Base-by-base conservation (phyloP, 768 basidiomycete species). In the Lactifluus echinatus region DNA sequence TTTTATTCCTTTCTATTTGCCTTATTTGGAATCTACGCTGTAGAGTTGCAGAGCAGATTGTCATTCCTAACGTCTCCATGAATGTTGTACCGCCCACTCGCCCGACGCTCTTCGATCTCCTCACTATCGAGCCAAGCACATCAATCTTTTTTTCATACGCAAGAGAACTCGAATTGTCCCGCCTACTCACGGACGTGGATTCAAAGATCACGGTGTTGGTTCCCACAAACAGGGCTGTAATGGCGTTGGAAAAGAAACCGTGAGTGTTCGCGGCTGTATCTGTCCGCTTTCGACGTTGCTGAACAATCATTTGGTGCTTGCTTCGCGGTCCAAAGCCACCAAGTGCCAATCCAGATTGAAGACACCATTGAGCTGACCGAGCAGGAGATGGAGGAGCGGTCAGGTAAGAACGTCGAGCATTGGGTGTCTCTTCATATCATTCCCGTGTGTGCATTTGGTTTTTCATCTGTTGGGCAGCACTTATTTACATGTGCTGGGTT, bases 121-220 rank as follows among this genome's bases (percentile, higher is more conserved):
- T 93, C 63, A 91, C 89, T 11, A 82, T 93, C 66, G 83, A 90
- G 63, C 65, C 79, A 1, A 79, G 81, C 0, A 79, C 81, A 8
- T 91, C 88, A 39, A 92, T 93, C 50, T 93, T 89, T 75, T 90
- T 83, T 67, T 82, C 85, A 0, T 92, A 92, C 67, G 85, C 87
- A 4, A 78, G 89, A 6, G 89, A 90, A 65, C 73, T 83, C 2
- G 75, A 80, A 62, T 63, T 85, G n/a, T 84, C 82, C 66, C 65
- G 67, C 29, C 72, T 75, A 10, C 78, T 92, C 49, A 61, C 50
- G 23, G 64, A 67, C 15, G 43, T 40, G 5, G 53, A 64, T 28
- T 55, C 65, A 2, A 73, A 69, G 7, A 69, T 73, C 53, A 90
- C 90, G 0, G 51, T 94, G 10, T 76, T 95, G 42, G 90, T 85